Percentiles rank a stretch among this genome's conserved stretches.
phyloP scores from a whole-genome alignment of 2,329 filamentous ascomycete species.

The Trichoderma semiorbis region DNA sequence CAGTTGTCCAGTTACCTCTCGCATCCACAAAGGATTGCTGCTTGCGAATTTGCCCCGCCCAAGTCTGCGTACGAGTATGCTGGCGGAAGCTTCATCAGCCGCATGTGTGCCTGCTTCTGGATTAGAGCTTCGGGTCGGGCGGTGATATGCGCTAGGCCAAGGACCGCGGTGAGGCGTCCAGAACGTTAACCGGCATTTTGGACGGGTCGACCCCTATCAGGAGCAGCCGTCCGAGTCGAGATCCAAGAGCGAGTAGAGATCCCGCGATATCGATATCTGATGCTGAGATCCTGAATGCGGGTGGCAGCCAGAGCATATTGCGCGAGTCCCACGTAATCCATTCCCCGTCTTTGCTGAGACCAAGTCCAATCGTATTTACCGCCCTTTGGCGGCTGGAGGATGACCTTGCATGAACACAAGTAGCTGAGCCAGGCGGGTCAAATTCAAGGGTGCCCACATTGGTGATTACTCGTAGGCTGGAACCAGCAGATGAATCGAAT shows the following conservation, averaged over 20 bases:
- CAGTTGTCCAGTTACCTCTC: neutral
- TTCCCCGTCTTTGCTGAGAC: neutral
- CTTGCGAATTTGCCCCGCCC: neutral
- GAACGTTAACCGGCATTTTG: neutral
- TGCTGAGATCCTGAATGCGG: neutral
- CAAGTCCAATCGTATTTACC: neutral
- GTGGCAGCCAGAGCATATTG: conserved; percentile 11
- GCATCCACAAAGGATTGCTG: neutral
- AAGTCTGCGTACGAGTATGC: neutral
- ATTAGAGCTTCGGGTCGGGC: neutral
- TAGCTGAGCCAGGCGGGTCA: neutral
- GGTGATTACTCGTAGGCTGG: neutral
- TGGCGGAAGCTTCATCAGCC: neutral
- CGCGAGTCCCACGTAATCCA: conserved; percentile 7
- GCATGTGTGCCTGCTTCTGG: neutral
- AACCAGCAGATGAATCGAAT: neutral
- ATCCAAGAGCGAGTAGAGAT: neutral
- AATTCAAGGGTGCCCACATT: neutral
- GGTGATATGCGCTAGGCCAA: neutral
- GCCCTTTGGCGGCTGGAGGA: neutral
- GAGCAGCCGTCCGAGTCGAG: neutral
- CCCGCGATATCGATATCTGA: neutral
- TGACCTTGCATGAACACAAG: neutral
- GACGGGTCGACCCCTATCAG: conserved; percentile 1
- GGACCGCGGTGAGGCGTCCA: neutral